Evolutionary conservation across 83 land plant genomes (phyloP).

Genomic region (Thuja plicata): DNA sequence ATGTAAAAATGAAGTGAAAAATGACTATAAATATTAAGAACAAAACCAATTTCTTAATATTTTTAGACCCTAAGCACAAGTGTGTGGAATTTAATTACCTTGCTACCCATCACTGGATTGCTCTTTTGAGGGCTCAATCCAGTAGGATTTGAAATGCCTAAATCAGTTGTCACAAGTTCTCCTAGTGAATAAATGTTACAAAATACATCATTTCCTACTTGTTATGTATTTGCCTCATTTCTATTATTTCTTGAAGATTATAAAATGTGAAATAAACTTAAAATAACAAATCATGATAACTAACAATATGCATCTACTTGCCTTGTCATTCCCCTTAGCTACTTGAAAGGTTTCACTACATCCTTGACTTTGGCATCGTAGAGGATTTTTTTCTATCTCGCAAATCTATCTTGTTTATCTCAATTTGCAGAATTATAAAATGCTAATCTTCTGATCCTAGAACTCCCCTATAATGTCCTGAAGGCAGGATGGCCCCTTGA

Average conservation of each 20-base stretch:
- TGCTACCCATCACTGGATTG: not conserved
- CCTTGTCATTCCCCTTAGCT: not conserved
- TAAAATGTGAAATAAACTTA: not conserved
- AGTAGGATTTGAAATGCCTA: not conserved
- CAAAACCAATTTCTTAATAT: not conserved
- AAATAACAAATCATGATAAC: not conserved
- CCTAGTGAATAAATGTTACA: not conserved
- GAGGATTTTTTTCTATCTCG: no score
- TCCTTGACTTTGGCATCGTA: not conserved
- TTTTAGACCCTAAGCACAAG: not conserved
- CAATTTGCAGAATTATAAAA: no score
- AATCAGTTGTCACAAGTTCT: not conserved
- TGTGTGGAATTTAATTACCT: not conserved
- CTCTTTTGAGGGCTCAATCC: not conserved
- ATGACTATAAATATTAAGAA: not conserved
- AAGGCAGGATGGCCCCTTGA: no score
- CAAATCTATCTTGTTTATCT: no score
- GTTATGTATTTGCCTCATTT: not conserved
- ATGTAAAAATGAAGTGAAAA: not conserved
- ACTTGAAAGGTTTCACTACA: not conserved
- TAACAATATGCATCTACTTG: not conserved
- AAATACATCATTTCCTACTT: not conserved
- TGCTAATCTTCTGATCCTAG: no score
- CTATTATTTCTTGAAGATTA: not conserved
- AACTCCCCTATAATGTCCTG: no score